Evolutionary conservation across 768 basidiomycete genomes (phyloP).

Genomic region (Trametes meyenii): DNA sequence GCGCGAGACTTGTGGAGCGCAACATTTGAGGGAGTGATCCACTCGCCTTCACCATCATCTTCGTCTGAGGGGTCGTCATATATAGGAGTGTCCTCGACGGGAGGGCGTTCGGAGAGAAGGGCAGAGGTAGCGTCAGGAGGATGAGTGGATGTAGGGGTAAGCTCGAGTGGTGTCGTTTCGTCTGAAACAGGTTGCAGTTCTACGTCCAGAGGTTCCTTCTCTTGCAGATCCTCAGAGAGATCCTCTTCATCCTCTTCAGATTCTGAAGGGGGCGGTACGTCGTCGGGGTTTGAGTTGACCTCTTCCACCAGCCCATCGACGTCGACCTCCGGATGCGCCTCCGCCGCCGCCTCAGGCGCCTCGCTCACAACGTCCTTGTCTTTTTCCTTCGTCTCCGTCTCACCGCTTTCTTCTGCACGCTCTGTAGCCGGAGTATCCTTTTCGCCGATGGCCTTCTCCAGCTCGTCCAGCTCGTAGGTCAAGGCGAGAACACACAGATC

Average conservation of each 20-base stretch:
- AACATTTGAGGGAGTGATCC: conserved; percentile 95
- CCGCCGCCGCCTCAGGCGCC: conserved; percentile 7
- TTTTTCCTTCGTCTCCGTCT: too few species aligned
- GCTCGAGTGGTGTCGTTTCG: conserved; percentile 17
- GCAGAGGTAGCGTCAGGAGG: conserved; percentile 8
- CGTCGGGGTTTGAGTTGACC: conserved; percentile 23
- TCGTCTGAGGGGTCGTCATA: conserved; percentile 78
- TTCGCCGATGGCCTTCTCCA: conserved; percentile 40
- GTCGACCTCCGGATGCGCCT: background rate
- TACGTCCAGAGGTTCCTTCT: conserved; percentile 47
- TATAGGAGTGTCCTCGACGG: conserved; percentile 37
- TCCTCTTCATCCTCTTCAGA: conserved; percentile 7
- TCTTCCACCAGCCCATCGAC: conserved; percentile 20
- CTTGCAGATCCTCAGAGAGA: conserved; percentile 10
- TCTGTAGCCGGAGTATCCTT: background rate
- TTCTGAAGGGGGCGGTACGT: conserved; percentile 10
- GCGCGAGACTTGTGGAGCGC: conserved; percentile 84
- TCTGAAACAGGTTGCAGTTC: conserved; percentile 43
- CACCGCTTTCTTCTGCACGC: background rate
- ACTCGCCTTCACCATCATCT: conserved; percentile 89
- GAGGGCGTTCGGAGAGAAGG: conserved; percentile 15
- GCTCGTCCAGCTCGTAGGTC: conserved; percentile 74
- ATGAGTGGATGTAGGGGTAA: background rate
- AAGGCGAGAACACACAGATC: conserved; percentile 92
- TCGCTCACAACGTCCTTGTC: background rate